Evolutionary conservation across 176 grass and related monocot genomes (phyloP), one percentile per base, ranked within the genome.

Genomic region (Paspalum notatum): DNA sequence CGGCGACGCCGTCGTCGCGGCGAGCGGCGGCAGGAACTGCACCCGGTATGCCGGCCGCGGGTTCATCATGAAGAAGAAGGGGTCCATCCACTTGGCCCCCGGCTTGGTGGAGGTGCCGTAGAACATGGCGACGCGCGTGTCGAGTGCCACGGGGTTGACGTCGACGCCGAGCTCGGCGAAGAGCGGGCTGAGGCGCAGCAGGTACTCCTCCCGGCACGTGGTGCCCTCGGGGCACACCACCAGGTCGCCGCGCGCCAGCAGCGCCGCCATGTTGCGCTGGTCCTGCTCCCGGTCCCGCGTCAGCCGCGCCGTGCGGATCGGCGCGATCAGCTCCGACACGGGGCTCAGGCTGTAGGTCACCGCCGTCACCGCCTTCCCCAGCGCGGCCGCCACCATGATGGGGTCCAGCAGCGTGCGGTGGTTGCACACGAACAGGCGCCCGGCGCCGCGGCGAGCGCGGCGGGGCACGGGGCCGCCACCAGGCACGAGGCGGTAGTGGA

Each of bases 161-260:
- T 24, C 90, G 11, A 42, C 72, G 14, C 57, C 79, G 37, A 92
- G 72, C 82, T 92, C 90, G 7, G 88, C 60, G 65, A 85, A 90
- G 53, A 97, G 86, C 9, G 88, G 93, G 84, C 93, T 92, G 88
- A 92, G 88, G 20, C 90, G 76, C 12, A 97, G 75, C 39, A 97
- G 80, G 71, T 86, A 92, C 17, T 69, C 65, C 72, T 97, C 93
- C 22, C 93, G 70, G 78, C 93, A 97, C 4, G 93, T 97, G 4
- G 93, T 96, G 12, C 93, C 93, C 76, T 97, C 90, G 4, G 93
- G 93, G 83, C 93, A 97, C 42, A 97, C 90, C 53, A 92, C 88
- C 27, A 96, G 75, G 71, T 86, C 85, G 4, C 93, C 87, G 1
- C 41, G 82, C 25, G 68, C 71, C 37, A 97, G 68, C 18, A 89